Conservation (phyloP, 2,329 filamentous ascomycete species). For the Pyrenochaeta sp. region DNA sequence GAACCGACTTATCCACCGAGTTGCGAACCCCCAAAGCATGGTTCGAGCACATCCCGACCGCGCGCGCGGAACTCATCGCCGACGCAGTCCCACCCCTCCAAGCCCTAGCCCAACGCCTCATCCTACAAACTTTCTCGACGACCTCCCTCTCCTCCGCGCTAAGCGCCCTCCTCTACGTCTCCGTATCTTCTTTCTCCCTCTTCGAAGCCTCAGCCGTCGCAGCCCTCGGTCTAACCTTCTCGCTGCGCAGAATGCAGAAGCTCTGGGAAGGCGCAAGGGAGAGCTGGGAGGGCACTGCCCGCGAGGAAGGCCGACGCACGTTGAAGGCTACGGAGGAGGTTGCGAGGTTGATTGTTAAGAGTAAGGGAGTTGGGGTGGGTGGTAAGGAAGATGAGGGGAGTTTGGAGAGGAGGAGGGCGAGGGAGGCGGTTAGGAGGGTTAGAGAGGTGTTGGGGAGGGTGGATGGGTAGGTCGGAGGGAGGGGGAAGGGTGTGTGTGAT, state of each 20-base stretch:
- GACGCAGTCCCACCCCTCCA: constrained; percentile 54
- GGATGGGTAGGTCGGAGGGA: constrained; percentile 26
- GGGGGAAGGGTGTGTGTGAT: constrained; percentile 6
- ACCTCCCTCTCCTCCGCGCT: constrained; percentile 65
- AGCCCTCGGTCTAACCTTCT: constrained; percentile 65
- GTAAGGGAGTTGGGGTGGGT: constrained; percentile 46
- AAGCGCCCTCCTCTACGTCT: constrained; percentile 63
- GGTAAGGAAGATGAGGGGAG: constrained; percentile 47
- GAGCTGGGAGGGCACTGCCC: constrained; percentile 60
- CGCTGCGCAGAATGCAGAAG: constrained; percentile 64
- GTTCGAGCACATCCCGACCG: constrained; percentile 76
- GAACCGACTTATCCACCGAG: constrained; percentile 32
- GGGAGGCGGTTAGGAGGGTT: constrained; percentile 56
- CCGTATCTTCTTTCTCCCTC: constrained; percentile 56
- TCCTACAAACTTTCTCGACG: constrained; percentile 77
- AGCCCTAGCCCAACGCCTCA: constrained; percentile 55
- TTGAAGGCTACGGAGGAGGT: constrained; percentile 61
- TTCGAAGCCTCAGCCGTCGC: constrained; percentile 68
- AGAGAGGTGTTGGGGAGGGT: constrained; percentile 54
- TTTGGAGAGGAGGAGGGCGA: constrained; percentile 50
- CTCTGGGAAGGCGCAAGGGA: constrained; percentile 63
- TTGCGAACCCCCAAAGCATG: constrained; percentile 59
- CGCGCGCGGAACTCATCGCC: constrained; percentile 61
- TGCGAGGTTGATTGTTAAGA: constrained; percentile 56
- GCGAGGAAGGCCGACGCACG: constrained; percentile 65